Evolutionary conservation across 2,329 filamentous ascomycete genomes (phyloP), one percentile per base, ranked within the genome.

Genomic region (Helicocarpus griseus): DNA sequence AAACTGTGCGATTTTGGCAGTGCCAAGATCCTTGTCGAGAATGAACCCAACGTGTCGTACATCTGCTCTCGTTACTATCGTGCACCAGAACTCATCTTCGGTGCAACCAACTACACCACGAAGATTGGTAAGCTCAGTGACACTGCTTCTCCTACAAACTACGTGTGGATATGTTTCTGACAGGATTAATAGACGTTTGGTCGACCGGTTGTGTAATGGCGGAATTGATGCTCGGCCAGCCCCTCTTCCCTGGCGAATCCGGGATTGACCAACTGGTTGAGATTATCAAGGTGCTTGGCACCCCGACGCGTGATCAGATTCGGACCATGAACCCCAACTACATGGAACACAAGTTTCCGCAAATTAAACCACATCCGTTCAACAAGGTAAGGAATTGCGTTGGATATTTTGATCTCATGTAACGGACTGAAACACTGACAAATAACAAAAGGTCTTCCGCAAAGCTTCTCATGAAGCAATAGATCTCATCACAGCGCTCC

Each of bases 291-390:
- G 91, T 98, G 49, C 77, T 98, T 55, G 93, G 93, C 54, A 98
- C 93, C 17, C 93, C 93, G 17, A 97, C 93, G 33, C 82, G 93
- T 58, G 93, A 98, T 70, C 93, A 98, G 72, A 98, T 98, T 65
- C 87, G 93, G 61, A 98, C 93, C 59, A 98, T 98, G 93, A 98
- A 98, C 73, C 93, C 93, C 54, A 98, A 98, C 73, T 98, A 98
- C 73, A 98, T 98, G 93, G 93, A 98, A 75, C 93, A 98, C 77
- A 97, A 97, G 76, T 98, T 98, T 73, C 93, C 93, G 45, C 93
- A 98, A 72, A 98, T 98, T 77, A 98, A 98, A 77, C 93, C 93
- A 53, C 93, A 98, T 66, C 93, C 93, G 26, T 98, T 98, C 78
- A 94, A 87, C 75, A 97, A 97, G 81, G 81, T 83, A 68, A 53